Percentiles rank a stretch among this genome's conserved stretches.
Conservation (phyloP, 768 basidiomycete species). For the Nevesoporus exiguus region DNA sequence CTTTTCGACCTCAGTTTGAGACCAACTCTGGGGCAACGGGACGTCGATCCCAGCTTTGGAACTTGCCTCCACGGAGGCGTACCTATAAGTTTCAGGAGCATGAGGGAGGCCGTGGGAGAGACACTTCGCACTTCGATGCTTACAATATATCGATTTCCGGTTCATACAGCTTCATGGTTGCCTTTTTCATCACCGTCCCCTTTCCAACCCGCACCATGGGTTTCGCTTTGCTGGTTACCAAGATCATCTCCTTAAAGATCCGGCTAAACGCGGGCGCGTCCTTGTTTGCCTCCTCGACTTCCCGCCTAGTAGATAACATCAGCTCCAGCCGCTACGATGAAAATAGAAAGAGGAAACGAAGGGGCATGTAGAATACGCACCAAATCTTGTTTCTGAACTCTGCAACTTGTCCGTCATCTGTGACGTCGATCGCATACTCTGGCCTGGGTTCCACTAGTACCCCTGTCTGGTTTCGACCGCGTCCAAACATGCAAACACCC, state of each 20-base stretch:
- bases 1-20: conserved; percentile 13
- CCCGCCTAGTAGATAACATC: conserved; percentile 23
- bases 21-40: conserved; percentile 27
- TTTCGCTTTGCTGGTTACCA: conserved; percentile 39
- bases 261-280: conserved; percentile 39
- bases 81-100: conserved; percentile 17
- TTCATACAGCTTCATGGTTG: conserved; percentile 38
- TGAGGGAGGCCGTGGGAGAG: background rate
- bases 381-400: conserved; percentile 37
- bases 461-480: conserved; percentile 15
- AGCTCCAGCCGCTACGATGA: background rate
- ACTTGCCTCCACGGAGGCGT: conserved; percentile 27
- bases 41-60: conserved; percentile 19
- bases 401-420: conserved; percentile 25
- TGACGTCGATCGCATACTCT: conserved; percentile 33
- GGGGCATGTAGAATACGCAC: background rate
- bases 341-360: too few species aligned
- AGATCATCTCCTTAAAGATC: conserved; percentile 52
- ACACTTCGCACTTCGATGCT: background rate
- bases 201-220: conserved; percentile 46
- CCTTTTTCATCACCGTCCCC: conserved; percentile 43
- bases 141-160: conserved; percentile 47
- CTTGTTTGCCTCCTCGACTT: conserved; percentile 42
- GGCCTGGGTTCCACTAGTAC: conserved; percentile 32
- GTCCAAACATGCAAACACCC: conserved; percentile 1